Base-by-base conservation (phyloP, 2,329 filamentous ascomycete genomes). In the Thielaviopsis musarum region DNA sequence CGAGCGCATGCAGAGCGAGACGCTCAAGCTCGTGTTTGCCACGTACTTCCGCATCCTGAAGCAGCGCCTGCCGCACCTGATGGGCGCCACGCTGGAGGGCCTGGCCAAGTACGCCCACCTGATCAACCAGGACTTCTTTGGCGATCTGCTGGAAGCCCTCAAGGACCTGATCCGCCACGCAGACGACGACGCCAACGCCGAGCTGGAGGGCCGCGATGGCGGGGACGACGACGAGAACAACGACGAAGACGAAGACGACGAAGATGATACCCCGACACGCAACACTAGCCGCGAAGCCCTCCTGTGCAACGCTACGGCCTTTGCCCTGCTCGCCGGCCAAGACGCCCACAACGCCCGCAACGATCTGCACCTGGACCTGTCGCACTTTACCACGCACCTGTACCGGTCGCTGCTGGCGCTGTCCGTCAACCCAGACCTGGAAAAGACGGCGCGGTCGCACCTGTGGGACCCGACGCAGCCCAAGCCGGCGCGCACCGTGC, bases 81-180 rank as follows among this genome's bases (percentile, higher is more conserved):
- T 96, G 88, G 93, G 93, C n/a, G 91, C 91, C 15, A 91, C 96
- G 0, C 79, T 98, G 5, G 93, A 97, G 74, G 93, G 93, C 28
- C 75, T 98, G 22, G 91, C 91, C 56, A 90, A 90, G 68, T 98
- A 95, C 69, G 85, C 91, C 3, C 93, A 96, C 69, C 79, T 98
- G 62, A 98, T 98, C 77, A 98, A 98, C 73, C 90, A 98, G 68
- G 89, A 98, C 69, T 97, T 98, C 75, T 98, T 98, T 66, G 93
- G 91, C 28, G 93, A 98, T 68, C 78, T 98, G 30, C 80, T 98
- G 12, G 93, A 97, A 72, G 91, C 90, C 0, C 77, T 98, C 48
- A 94, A 95, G 70, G 93, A 98, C 64, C 80, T 98, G 52, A 91
- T 97, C 66, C 81, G 82, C 3, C 82, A 91, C 65, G 85, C 87